These are phyloP conservation scores for Sporothrix inflata DNA, from an alignment of 2,329 filamentous ascomycete species.

Conservation along the genomic window DNA sequence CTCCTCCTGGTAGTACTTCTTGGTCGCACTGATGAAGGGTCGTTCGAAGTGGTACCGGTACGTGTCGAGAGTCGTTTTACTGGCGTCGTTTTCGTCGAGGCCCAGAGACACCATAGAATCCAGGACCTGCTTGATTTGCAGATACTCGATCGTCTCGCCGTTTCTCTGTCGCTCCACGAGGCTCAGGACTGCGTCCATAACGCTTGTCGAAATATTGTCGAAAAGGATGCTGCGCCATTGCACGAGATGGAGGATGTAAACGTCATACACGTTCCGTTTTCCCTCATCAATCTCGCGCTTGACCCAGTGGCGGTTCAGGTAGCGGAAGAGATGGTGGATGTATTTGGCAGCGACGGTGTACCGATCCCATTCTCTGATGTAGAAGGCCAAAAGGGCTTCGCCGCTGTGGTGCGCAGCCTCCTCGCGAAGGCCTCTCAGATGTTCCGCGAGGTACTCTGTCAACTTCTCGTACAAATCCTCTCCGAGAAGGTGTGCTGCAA, in stretches of 20 bases:
- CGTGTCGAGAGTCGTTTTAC: slow-evolving; percentile 92
- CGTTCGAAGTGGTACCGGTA: slow-evolving; percentile 91
- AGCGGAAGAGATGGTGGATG: slow-evolving; percentile 94
- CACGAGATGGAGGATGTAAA: slow-evolving; percentile 94
- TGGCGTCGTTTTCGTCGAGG: slow-evolving; percentile 87
- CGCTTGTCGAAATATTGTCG: slow-evolving; percentile 76
- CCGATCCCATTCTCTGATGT: slow-evolving; percentile 94
- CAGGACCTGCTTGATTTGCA: slow-evolving; percentile 95
- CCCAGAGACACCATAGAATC: slow-evolving; percentile 96
- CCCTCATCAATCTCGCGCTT: slow-evolving; percentile 98
- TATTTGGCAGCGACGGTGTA: slow-evolving; percentile 97
- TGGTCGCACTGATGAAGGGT: slow-evolving; percentile 86
- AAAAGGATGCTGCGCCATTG: slow-evolving; percentile 96
- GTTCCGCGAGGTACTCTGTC: slow-evolving; percentile 78
- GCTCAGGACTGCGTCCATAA: slow-evolving; percentile 94
- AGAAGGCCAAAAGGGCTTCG: slow-evolving; percentile 87
- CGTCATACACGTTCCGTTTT: slow-evolving; percentile 97
- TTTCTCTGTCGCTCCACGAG: slow-evolving; percentile 96
- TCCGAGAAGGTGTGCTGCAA: slow-evolving; percentile 82
- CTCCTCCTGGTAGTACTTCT: slow-evolving; percentile 84
- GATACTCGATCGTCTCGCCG: slow-evolving; percentile 95
- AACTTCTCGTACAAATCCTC: slow-evolving; percentile 95
- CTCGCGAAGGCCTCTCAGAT: slow-evolving; percentile 71
- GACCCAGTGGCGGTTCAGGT: slow-evolving; percentile 98
- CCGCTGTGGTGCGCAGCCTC: slow-evolving; percentile 81